A percentile compares a stretch with the other conserved stretches of the same genome.
phyloP scores from a whole-genome alignment of 345 rosid genomes.

The Pugionium cornutum region DNA sequence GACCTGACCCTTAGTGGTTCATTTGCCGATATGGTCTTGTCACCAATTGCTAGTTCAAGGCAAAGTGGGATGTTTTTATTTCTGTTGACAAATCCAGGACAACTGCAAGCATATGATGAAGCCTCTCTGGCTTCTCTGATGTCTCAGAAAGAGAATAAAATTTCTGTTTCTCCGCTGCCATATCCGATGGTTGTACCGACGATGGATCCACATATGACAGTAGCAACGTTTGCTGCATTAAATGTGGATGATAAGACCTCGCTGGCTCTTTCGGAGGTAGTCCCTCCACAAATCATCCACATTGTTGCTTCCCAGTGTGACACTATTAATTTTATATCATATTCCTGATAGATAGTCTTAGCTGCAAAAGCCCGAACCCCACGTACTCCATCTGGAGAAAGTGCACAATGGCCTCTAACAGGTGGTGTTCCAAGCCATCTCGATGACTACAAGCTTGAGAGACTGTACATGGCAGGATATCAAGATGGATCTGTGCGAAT shows the following conservation, averaged over 20 bases:
- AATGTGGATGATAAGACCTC: constrained; percentile 46
- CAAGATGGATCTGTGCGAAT: constrained; percentile 75
- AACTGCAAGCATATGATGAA: constrained; percentile 64
- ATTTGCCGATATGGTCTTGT: constrained; percentile 78
- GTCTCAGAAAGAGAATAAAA: constrained; percentile 50
- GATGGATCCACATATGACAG: constrained; percentile 61
- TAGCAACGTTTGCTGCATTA: constrained; percentile 50
- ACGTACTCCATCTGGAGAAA: constrained; percentile 39
- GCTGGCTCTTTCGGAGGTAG: constrained; percentile 62
- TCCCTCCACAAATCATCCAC: constrained; percentile 7
- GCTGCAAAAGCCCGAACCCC: constrained; percentile 54
- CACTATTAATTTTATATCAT: constrained; percentile 33
- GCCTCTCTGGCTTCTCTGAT: constrained; percentile 52
- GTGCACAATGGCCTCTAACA: constrained; percentile 72
- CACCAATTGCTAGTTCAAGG: constrained; percentile 50
- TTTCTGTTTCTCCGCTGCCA: constrained; percentile 50
- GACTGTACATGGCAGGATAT: constrained; percentile 80
- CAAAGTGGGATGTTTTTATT: constrained; percentile 46
- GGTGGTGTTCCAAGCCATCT: constrained; percentile 71
- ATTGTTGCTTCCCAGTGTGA: constrained; percentile 19
- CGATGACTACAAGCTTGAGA: constrained; percentile 58
- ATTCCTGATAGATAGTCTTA: constrained; percentile 53
- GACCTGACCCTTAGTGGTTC: constrained; percentile 75
- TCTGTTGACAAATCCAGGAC: constrained; percentile 75
- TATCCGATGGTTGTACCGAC: constrained; percentile 62